phyloP scores from a whole-genome alignment of 2,329 filamentous ascomycete genomes.

The Penicillium sp. region DNA sequence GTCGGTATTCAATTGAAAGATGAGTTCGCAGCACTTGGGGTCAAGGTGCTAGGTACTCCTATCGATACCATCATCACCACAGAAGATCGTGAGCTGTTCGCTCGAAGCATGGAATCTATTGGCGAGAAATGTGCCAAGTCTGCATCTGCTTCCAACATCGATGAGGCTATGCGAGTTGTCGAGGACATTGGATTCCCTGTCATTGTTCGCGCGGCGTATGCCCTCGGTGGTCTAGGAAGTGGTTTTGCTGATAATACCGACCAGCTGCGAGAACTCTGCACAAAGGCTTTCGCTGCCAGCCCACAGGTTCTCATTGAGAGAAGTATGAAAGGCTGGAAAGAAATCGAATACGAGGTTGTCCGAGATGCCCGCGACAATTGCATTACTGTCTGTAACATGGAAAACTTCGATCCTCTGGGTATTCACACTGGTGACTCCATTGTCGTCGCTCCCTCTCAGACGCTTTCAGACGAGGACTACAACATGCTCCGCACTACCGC shows the following conservation, averaged over 20 bases:
- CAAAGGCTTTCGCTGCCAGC: constrained; percentile 90
- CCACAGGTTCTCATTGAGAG: constrained; percentile 95
- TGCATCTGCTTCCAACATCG: constrained; percentile 80
- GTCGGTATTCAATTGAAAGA: constrained; percentile 98
- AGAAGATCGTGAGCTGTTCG: constrained; percentile 95
- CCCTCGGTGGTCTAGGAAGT: constrained; percentile 88
- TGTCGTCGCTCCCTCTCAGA: constrained; percentile 95
- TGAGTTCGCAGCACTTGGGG: constrained; percentile 87
- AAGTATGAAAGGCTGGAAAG: constrained; percentile 99
- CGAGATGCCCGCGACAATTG: constrained; percentile 95
- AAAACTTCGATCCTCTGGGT: constrained; percentile 97
- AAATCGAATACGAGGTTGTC: constrained; percentile 98
- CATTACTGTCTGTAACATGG: constrained; percentile 99
- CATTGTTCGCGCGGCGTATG: constrained; percentile 94
- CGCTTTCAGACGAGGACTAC: constrained; percentile 94
- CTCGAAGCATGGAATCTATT: constrained; percentile 96
- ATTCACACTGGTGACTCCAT: constrained; percentile 99
- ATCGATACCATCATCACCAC: constrained; percentile 99
- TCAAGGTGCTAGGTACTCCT: constrained; percentile 90
- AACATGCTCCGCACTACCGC: constrained; percentile 98
- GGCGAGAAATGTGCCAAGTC: constrained; percentile 98
- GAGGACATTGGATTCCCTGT: constrained; percentile 93
- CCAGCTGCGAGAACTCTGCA: constrained; percentile 81
- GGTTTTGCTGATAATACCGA: constrained; percentile 88
- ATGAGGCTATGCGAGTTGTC: constrained; percentile 84